Conservation (phyloP, 306 rosid genomes). For the Ormosia semicastrata region DNA sequence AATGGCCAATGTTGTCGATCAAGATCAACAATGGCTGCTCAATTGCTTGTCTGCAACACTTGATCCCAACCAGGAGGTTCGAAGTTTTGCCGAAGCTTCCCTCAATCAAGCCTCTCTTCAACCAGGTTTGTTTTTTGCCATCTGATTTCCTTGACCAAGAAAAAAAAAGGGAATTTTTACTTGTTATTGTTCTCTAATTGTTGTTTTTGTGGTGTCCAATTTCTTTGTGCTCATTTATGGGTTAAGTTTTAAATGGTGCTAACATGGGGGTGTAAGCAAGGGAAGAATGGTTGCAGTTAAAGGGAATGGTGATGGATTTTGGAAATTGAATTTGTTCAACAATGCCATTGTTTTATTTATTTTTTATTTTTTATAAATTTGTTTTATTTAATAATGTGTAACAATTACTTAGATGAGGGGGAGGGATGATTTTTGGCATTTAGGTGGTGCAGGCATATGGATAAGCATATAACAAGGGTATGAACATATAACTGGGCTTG, state of each 20-base stretch:
- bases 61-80: constrained; percentile 86
- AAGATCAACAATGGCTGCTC: constrained; percentile 93
- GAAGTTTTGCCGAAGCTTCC: constrained; percentile 88
- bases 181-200: not conserved
- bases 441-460: not conserved
- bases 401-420: not conserved
- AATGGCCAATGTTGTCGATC: constrained; percentile 69
- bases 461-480: not conserved
- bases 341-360: not conserved
- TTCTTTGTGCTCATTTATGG: not conserved
- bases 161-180: not conserved
- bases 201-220: not conserved
- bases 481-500: not conserved
- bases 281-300: not conserved
- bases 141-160: not conserved
- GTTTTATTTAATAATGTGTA: not conserved
- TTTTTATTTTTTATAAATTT: not conserved
- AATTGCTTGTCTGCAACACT: constrained; percentile 87
- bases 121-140: constrained; percentile 60
- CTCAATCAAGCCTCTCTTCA: constrained; percentile 87
- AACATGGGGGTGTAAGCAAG: not conserved
- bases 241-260: not conserved
- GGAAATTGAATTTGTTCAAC: constrained; percentile 11
- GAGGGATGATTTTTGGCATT: not conserved
- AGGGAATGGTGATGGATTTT: not conserved